Base-by-base conservation (phyloP, 352 stramenopile species). In the Aphanomyces astaci region DNA sequence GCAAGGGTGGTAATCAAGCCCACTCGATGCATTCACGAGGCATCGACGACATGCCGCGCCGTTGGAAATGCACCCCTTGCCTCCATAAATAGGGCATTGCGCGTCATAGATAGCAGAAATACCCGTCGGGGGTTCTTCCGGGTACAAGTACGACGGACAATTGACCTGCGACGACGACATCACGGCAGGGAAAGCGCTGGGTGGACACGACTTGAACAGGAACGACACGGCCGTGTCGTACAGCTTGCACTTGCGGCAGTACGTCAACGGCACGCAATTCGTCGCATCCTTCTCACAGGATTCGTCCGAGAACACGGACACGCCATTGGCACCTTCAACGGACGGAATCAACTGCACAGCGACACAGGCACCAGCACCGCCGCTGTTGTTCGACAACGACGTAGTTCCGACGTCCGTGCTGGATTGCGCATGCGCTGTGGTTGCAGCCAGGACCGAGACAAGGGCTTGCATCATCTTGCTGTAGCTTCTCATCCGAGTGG, bases 61-160 rank as follows among this genome's bases (percentile, higher is more conserved):
- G 33, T 4, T 59, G 0, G 51, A 59, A 7, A 59, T 17, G 51
- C 51, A 59, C 4, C 51, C 51, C 1, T 32, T 59, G 0, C 51
- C 51, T n/a, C 51, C 51, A 59, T 19, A 33, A 32, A 59, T n/a
- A 30, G 51, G 51, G 30, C 51, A 59, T 28, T 59, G 51, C 13
- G 51, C n/a, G 33, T 59, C 51, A 19, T 59, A 59, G 27, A 59
- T 59, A 36, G 51, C 51, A 40, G 51, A 59, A 33, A 59, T 59
- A 40, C 51, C 51, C 13, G 25, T 19, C 11, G 51, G 7, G 4
- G 51, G 13, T 32, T 59, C 51, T 9, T 59, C 51, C 9, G 51
- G 15, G 51, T 40, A 59, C 25, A 59, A 32, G 24, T 59, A 59
- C 15, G 51, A 59, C 13, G 25, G 51, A 19, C 51, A 59, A 32